Base-by-base conservation (phyloP, 225 moss, liverwort and hornwort species). In the Marchantia paleacea region DNA sequence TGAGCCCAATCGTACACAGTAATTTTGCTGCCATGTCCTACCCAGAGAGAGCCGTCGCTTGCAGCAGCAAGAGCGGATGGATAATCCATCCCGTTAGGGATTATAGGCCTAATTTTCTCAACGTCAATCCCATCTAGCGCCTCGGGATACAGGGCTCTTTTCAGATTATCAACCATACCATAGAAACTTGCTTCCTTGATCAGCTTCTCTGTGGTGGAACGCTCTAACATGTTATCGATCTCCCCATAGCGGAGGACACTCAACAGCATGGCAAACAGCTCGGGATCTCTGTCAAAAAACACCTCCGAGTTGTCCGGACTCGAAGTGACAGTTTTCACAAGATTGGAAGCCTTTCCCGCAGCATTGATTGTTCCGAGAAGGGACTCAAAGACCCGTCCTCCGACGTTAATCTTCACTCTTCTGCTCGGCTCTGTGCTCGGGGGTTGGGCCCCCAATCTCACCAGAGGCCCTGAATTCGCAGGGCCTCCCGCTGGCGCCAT, bases 1-100 rank as follows among this genome's bases (percentile, higher is more conserved):
- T 92, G 86, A 55, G 96, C 96, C 96, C 96, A 96, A 75, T 96
- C 93, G 75, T 91, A 96, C 0, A 88, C 88, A 8, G 94, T 92
- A 69, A 96, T 83, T 60, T 96, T 96, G 73, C 92, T 91, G 0
- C 96, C 96, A 76, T 94, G 96, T 1, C 91, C 94, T 4, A 94
- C 84, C 94, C 96, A 96, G 0, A 96, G 50, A 8, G 92, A 92
- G 3, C 96, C 92, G 79, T 96, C 96, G 3, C 77, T 81, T 6
- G 75, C 92, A 0, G 91, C 73, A 3, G 86, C 88, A 0, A 96
- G 68, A 20, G 94, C 85, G 0, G 90, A 68, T 0, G 96, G 96
- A 8, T 81, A 86, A 55, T 96, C 96, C 14, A 91, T 69, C 1
- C 96, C 96, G 51, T 80, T 90, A 0, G 91, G 80, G 16, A 94